These are phyloP conservation scores for Xylariaceae sp. DNA, from an alignment of 2,329 filamentous ascomycete genomes.

Conservation along the genomic window DNA sequence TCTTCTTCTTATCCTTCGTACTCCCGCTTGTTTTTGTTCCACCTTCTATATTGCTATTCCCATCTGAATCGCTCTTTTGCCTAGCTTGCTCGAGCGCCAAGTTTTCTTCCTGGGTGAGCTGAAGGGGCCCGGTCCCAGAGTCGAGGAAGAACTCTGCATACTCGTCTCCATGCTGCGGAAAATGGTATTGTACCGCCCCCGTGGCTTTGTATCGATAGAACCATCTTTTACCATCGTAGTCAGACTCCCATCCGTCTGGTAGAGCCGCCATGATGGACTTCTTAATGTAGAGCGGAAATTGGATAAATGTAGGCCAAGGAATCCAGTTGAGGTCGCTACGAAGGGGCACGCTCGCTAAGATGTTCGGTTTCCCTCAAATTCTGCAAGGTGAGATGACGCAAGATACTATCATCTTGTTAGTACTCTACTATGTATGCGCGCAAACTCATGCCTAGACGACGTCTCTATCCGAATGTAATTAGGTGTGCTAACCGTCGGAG, in stretches of 20 bases:
- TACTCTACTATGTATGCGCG: neutral
- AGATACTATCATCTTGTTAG: constrained; percentile 6
- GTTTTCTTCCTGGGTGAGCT: constrained; percentile 47
- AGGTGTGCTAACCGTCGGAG: neutral
- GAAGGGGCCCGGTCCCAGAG: constrained; percentile 33
- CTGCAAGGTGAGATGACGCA: neutral
- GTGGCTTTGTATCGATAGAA: constrained; percentile 53
- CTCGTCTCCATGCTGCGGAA: constrained; percentile 53
- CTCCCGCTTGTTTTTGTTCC: constrained; percentile 20
- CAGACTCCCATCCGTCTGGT: constrained; percentile 51
- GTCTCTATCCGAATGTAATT: neutral
- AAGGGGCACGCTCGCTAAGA: neutral
- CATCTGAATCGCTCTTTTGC: constrained; percentile 30
- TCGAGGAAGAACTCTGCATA: constrained; percentile 47
- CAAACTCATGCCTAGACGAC: neutral
- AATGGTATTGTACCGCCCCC: constrained; percentile 51
- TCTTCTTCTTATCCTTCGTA: constrained; percentile 16
- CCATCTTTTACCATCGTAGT: constrained; percentile 55
- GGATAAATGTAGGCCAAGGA: neutral
- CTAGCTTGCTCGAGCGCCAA: constrained; percentile 47
- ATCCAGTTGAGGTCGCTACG: neutral
- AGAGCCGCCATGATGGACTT: constrained; percentile 37
- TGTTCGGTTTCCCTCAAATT: neutral
- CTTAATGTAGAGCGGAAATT: neutral
- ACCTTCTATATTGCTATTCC: constrained; percentile 14